Conservation (phyloP, 2,329 filamentous ascomycete species). For the Ophiostoma novo-ulmi region DNA sequence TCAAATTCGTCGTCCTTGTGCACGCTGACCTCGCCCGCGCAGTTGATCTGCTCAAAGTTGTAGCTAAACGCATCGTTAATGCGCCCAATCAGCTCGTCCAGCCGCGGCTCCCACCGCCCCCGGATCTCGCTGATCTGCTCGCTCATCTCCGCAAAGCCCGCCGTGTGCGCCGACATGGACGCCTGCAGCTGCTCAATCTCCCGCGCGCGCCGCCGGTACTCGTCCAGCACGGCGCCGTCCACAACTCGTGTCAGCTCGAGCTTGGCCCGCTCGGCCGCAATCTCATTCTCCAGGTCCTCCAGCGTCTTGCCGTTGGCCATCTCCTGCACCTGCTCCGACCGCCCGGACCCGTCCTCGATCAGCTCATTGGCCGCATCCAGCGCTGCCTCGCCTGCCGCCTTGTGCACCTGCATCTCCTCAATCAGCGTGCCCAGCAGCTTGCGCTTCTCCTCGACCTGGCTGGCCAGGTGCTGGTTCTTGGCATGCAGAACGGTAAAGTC, state of each 20-base stretch:
- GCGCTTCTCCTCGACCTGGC: conserved; percentile 34
- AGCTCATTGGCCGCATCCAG: conserved; percentile 31
- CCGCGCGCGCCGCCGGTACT: conserved; percentile 67
- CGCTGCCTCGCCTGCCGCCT: conserved; percentile 28
- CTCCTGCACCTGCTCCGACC: conserved; percentile 40
- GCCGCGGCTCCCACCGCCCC: conserved; percentile 71
- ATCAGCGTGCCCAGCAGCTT: conserved; percentile 35
- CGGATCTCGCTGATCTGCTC: conserved; percentile 61
- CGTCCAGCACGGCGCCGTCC: conserved; percentile 67
- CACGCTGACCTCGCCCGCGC: conserved; percentile 82
- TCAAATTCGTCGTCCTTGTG: conserved; percentile 93
- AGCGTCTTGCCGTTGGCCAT: conserved; percentile 48
- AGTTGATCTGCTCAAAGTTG: conserved; percentile 91
- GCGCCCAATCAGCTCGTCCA: conserved; percentile 70
- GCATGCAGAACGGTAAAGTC: conserved; percentile 66
- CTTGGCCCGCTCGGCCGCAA: conserved; percentile 66
- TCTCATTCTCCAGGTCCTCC: conserved; percentile 65
- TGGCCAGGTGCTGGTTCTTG: conserved; percentile 57
- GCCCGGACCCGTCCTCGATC: conserved; percentile 36
- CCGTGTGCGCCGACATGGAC: conserved; percentile 51
- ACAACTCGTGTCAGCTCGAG: conserved; percentile 76
- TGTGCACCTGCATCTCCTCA: conserved; percentile 29
- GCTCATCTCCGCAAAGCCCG: conserved; percentile 51
- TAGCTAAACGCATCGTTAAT: conserved; percentile 90
- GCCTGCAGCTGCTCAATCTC: conserved; percentile 63